phyloP scores from a whole-genome alignment of 2,329 filamentous ascomycete genomes.

The Fusarium pininemorale region DNA sequence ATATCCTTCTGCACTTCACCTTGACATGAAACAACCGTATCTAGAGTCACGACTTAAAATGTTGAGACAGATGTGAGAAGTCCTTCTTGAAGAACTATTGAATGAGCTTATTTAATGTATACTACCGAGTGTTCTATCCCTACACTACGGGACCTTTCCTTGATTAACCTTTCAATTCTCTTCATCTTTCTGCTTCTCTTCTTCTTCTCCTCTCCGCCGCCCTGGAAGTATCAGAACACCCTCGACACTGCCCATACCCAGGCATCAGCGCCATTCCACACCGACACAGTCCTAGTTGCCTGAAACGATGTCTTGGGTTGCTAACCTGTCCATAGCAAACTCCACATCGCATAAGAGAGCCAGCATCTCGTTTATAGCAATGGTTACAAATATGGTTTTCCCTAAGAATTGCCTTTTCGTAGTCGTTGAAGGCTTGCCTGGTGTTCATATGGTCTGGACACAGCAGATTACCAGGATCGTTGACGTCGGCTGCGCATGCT shows the following conservation, averaged over 20 bases:
- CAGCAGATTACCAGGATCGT: background rate
- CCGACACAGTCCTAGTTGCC: background rate
- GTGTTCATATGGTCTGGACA: background rate
- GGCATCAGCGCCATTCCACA: background rate
- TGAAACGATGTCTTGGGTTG: background rate
- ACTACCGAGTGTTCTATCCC: background rate
- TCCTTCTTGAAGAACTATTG: no score
- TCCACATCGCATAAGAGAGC: background rate
- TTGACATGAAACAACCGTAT: background rate
- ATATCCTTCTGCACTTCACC: background rate
- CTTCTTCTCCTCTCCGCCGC: background rate
- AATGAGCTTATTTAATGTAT: background rate
- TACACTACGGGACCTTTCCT: background rate
- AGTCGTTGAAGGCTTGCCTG: background rate
- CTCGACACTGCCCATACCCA: background rate
- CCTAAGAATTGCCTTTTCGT: background rate
- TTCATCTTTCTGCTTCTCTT: background rate
- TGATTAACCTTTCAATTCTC: background rate
- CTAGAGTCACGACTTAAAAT: accelerated
- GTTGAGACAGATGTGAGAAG: no score
- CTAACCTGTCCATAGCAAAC: background rate
- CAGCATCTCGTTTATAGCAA: background rate
- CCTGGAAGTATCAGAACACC: background rate
- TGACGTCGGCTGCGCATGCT: background rate
- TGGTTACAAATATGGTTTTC: background rate